A percentile compares a stretch with the other conserved stretches of the same genome.
Conservation (phyloP, 768 basidiomycete genomes). For the Jaapia argillacea region DNA sequence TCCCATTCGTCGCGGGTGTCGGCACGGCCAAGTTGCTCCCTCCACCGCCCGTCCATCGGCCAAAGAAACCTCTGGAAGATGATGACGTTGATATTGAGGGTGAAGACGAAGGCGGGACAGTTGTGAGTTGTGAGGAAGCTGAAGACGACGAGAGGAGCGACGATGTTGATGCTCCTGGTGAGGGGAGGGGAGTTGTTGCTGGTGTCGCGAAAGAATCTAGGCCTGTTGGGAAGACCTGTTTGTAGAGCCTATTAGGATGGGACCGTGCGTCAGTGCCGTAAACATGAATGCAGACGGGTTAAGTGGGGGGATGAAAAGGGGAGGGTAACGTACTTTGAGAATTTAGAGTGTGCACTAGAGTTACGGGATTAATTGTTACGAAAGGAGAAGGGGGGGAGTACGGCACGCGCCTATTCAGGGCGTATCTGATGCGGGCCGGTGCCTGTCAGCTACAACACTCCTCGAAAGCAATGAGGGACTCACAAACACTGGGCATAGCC, state of each 20-base stretch:
- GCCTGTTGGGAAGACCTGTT: constrained; percentile 55
- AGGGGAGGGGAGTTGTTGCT: constrained; percentile 22
- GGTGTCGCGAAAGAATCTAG: constrained; percentile 35
- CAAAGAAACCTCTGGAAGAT: constrained; percentile 13
- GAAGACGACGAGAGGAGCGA: constrained; percentile 2
- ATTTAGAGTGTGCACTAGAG: constrained; percentile 60
- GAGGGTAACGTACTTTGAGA: constrained; percentile 46
- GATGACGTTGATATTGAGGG: constrained; percentile 1
- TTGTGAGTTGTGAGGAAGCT: constrained; percentile 11
- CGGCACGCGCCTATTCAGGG: constrained; percentile 41
- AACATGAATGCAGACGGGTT: constrained; percentile 5
- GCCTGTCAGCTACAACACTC: too few relatives aligned
- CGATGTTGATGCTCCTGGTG: constrained; percentile 23
- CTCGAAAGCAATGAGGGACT: too few relatives aligned
- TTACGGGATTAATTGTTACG: constrained; percentile 1
- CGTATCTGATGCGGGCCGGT: too few relatives aligned
- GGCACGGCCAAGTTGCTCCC: constrained; percentile 12
- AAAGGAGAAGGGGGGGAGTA: not conserved
- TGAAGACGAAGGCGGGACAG: constrained; percentile 6
- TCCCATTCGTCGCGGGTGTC: constrained; percentile 12
- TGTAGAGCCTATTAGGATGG: constrained; percentile 39
- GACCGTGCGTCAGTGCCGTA: not conserved
- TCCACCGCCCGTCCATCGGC: constrained; percentile 19
- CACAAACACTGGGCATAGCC: constrained; percentile 75
- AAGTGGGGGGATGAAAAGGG: too few relatives aligned